Evolutionary conservation across 2,329 filamentous ascomycete species (phyloP), one percentile per base, ranked within the genome.

Genomic region (Talaromyces piceae): DNA sequence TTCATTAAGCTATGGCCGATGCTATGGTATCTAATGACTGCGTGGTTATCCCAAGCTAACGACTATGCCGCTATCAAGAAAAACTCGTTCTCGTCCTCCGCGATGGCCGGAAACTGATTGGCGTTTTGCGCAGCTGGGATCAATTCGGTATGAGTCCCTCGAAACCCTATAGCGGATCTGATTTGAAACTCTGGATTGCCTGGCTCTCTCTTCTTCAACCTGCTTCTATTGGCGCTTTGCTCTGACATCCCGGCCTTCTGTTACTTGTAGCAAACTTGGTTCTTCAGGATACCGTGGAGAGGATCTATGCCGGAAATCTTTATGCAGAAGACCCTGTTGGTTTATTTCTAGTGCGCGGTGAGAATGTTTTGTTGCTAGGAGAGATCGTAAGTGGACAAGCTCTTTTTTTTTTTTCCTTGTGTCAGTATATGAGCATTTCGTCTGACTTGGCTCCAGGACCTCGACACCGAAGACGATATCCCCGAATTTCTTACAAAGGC

Each of bases 361-460:
- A 98, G 74, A 98, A 98, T 68, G 93, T 98, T n/a, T 77, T 95
- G 47, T 77, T 98, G 41, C 79, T 97, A 16, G 93, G 93, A 31
- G 94, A 97, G 71, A 95, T 98, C 62, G 78, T 80, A 72, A 45
- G 74, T 51, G 41, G 48, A 16, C n/a, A n/a, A n/a, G n/a, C 16
- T 23, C 27, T 26, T 30, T 30, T 11, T 25, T 26, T 9, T 16
- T 23, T 20, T 9, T 16, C 9, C 16, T 20, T 25, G 7, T 13
- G 8, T 47, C 16, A 11, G 22, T 28, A n/a, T 45, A 5, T 23
- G 22, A n/a, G n/a, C n/a, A n/a, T 26, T 16, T 44, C 22, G 8
- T 9, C 31, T 51, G 16, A 18, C 13, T 11, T 45, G 23, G n/a
- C 16, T 56, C n/a, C 56, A 79, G 77, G 93, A 98, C 67, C 81